A percentile compares a stretch with the other conserved stretches of the same genome.
Conservation (phyloP, 495 filamentous ascomycete genomes). For the Neurospora sp. region DNA sequence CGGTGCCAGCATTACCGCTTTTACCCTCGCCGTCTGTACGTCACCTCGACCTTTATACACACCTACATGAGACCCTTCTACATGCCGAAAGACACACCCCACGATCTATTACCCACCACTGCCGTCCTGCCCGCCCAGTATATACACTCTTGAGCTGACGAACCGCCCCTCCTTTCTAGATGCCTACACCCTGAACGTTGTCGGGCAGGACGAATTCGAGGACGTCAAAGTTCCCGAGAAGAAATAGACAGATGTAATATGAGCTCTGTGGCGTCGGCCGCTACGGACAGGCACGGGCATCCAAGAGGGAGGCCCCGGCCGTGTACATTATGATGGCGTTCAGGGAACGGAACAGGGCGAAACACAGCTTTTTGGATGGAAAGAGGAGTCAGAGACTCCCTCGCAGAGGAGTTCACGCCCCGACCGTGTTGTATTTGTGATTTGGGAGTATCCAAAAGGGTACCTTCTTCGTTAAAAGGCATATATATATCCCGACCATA, state of each 20-base stretch:
- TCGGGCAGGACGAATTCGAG: slow-evolving; percentile 96
- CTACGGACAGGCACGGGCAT: neutral
- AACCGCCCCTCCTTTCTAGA: slow-evolving; percentile 42
- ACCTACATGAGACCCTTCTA: neutral
- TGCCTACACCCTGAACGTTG: slow-evolving; percentile 73
- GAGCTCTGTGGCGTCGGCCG: neutral
- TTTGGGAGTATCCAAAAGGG: neutral
- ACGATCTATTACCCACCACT: neutral
- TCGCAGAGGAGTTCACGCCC: neutral
- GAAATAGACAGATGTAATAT: slow-evolving; percentile 13
- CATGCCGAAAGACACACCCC: neutral
- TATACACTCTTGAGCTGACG: neutral
- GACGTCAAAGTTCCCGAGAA: slow-evolving; percentile 77
- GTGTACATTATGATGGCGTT: slow-evolving; percentile 1
- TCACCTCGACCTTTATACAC: neutral
- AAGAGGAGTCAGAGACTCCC: neutral
- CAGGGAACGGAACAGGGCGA: neutral
- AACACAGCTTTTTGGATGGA: neutral
- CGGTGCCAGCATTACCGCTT: slow-evolving; percentile 55
- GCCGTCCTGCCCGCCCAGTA: neutral
- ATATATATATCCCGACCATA: neutral
- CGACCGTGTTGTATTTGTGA: neutral
- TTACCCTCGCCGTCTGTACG: slow-evolving; percentile 71
- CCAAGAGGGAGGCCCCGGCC: neutral
- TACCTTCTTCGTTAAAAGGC: neutral